phyloP scores from a whole-genome alignment of 306 rosid genomes.

The Lotus japonicus region DNA sequence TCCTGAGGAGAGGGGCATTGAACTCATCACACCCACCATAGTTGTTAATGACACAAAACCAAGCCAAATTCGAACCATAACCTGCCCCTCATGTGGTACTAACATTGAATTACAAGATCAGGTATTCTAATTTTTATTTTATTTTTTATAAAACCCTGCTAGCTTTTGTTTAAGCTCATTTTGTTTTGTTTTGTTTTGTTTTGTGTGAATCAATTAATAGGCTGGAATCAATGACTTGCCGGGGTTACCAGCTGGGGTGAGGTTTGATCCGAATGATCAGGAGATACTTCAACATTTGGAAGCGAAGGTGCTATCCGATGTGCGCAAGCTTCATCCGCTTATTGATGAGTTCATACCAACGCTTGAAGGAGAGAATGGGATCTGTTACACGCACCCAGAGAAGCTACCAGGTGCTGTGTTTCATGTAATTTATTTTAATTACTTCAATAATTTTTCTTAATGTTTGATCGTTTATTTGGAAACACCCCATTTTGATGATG shows the following conservation, averaged over 20 bases:
- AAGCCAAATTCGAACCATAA: conserved; percentile 28
- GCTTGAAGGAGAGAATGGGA: conserved; percentile 74
- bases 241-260: conserved; percentile 76
- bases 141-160: no score
- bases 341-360: conserved; percentile 82
- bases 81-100: conserved; percentile 77
- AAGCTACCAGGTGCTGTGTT: conserved; percentile 58
- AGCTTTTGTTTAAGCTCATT: neutral
- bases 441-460: neutral
- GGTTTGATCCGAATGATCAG: conserved; percentile 79
- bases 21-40: conserved; percentile 11
- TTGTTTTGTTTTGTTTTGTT: neutral
- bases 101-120: conserved; percentile 48
- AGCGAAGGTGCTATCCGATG: conserved; percentile 51
- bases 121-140: conserved; percentile 25
- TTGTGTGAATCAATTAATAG: neutral
- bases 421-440: neutral
- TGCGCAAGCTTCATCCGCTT: conserved; percentile 63
- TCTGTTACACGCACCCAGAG: conserved; percentile 91
- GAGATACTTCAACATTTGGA: conserved; percentile 79
- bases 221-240: conserved; percentile 60
- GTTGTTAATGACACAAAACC: neutral
- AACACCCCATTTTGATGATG: neutral
- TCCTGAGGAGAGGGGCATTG: conserved; percentile 37
- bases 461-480: neutral